These are phyloP conservation scores for Monilinia polystroma DNA, from an alignment of 2,329 filamentous ascomycete species.

Conservation along the genomic window DNA sequence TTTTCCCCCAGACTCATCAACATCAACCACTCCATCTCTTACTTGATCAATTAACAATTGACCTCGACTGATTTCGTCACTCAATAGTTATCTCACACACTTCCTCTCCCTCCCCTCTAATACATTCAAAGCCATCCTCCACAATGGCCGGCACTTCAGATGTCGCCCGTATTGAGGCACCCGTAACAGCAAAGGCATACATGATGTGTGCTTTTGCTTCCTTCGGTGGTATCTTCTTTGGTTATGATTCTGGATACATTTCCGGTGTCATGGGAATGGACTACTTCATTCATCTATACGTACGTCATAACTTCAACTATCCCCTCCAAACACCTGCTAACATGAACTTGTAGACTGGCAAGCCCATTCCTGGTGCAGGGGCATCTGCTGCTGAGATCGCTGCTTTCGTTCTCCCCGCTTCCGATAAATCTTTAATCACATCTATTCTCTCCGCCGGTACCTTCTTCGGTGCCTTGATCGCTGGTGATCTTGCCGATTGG, in stretches of 20 bases:
- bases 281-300: conserved; percentile 40
- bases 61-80: background rate
- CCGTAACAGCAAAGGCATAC: conserved; percentile 68
- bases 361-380: conserved; percentile 28
- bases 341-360: conserved; percentile 24
- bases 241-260: conserved; percentile 77
- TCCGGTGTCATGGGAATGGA: conserved; percentile 55
- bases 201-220: conserved; percentile 68
- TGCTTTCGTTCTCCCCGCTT: conserved; percentile 44
- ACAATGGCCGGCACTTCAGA: conserved; percentile 49
- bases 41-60: background rate
- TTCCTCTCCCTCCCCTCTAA: background rate
- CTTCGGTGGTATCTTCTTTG: conserved; percentile 58
- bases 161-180: conserved; percentile 67
- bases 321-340: background rate
- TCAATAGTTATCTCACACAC: background rate
- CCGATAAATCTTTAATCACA: conserved; percentile 61
- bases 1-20: background rate
- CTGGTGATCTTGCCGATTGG: conserved; percentile 74
- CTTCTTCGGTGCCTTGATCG: conserved; percentile 76
- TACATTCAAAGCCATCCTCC: background rate
- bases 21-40: background rate
- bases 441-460: conserved; percentile 71
- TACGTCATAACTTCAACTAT: conserved; percentile 27
- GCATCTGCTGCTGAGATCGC: conserved; percentile 25